Base-by-base conservation (phyloP, 768 basidiomycete species). In the Podaxis carcinomalis region DNA sequence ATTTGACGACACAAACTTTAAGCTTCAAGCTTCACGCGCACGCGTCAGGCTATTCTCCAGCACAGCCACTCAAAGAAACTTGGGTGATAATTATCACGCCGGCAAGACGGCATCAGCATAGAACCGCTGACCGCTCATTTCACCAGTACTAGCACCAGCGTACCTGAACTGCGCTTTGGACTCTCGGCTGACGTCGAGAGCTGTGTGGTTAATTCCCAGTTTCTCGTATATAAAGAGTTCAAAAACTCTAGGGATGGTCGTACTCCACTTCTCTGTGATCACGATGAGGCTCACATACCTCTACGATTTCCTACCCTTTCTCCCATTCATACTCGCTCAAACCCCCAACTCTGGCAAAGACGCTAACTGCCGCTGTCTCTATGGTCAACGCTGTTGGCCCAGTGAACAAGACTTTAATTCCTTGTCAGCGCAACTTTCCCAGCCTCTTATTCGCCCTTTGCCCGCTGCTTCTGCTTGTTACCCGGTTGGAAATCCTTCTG, bases 331-430 rank as follows among this genome's bases (percentile, higher is more conserved):
- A 19, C 47, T 27, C 11, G 21, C 47, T 7, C 47, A 49, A 27
- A 13, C 37, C 19, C 14, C 52, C n/a, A 21, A 3, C n/a, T 36
- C 46, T 28, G 25, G 14, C 13, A 50, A 36, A 25, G n/a, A 11
- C 5, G 42, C 42, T 44, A 19, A 44, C 3, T 79, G 77, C 61
- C 72, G 73, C 23, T 80, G 79, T 64, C 70, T 78, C 6, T 77
- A 70, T 32, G 72, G 72, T 1, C 68, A 80, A 27, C 3, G 68
- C 0, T 82, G 80, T 65, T 81, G 80, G 78, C 80, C 81, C 2
- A 69, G 65, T 21, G 50, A 68, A 0, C 47, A 67, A 1, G 67
- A 68, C 1, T 78, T 80, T 59, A 35, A 67, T 6, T 40, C 60
- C 5, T 70, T 82, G 10, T 61, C 71, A 10, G 64, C 68, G 6